A percentile compares a stretch with the other conserved stretches of the same genome.
Conservation (phyloP, 768 basidiomycete genomes). For the Leucocoprinus leucothites region DNA sequence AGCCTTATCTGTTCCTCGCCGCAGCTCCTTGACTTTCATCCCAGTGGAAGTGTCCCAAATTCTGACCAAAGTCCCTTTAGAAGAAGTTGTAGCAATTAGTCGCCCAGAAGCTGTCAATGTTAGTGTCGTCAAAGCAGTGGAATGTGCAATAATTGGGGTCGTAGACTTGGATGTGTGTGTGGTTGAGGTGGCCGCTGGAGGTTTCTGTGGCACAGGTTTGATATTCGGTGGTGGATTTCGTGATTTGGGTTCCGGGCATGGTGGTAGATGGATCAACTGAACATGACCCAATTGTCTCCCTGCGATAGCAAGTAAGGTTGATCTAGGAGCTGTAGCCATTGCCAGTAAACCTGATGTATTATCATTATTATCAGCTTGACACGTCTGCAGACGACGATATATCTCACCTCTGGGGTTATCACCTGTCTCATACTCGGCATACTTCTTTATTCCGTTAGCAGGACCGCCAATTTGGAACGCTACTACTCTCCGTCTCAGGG, state of each 20-base stretch:
- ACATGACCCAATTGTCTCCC: constrained; percentile 87
- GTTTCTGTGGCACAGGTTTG: constrained; percentile 16
- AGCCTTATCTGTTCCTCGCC: constrained; percentile 86
- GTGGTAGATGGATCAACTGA: constrained; percentile 81
- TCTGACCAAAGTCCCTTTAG: constrained; percentile 80
- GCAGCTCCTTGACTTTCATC: constrained; percentile 73
- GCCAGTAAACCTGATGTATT: constrained; percentile 60
- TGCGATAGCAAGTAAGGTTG: constrained; percentile 83
- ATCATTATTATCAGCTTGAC: not conserved
- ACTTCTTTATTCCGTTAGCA: constrained; percentile 46
- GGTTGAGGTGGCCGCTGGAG: constrained; percentile 31
- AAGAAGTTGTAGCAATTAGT: constrained; percentile 80
- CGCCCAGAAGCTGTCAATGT: constrained; percentile 76
- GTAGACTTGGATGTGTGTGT: constrained; percentile 44
- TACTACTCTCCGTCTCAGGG: constrained; percentile 74
- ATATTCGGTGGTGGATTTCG: constrained; percentile 53
- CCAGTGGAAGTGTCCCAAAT: constrained; percentile 80
- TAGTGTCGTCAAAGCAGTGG: constrained; percentile 73
- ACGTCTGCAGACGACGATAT: constrained; percentile 16
- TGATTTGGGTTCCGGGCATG: constrained; percentile 61
- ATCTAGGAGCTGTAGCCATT: constrained; percentile 71
- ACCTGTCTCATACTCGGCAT: constrained; percentile 82
- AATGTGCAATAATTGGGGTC: constrained; percentile 82
- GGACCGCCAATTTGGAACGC: constrained; percentile 65
- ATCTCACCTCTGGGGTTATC: constrained; percentile 78